Percentiles rank a stretch among this genome's conserved stretches.
phyloP scores from a whole-genome alignment of 345 rosid genomes.

The Zanthoxylum bungeanum region DNA sequence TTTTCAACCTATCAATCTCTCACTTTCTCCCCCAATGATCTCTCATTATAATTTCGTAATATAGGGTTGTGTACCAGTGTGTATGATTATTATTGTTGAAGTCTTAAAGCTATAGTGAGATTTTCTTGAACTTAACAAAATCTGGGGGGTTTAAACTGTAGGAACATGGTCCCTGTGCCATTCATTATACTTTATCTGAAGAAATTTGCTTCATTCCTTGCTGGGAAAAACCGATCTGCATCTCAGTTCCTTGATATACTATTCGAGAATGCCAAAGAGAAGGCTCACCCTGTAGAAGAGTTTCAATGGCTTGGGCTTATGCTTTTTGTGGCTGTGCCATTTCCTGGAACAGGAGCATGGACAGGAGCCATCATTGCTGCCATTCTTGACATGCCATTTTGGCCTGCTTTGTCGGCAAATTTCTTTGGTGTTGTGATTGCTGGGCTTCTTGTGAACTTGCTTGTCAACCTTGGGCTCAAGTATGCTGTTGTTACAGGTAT shows the following conservation, averaged over 20 bases:
- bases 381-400: slow-evolving; percentile 86
- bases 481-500: slow-evolving; percentile 68
- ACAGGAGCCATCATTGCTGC: slow-evolving; percentile 90
- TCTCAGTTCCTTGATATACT: slow-evolving; percentile 57
- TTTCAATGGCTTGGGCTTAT: slow-evolving; percentile 89
- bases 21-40: not conserved
- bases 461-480: slow-evolving; percentile 79
- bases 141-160: slow-evolving; percentile 29
- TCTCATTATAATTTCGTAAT: not conserved
- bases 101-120: not conserved
- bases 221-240: slow-evolving; percentile 55
- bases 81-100: not conserved
- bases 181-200: slow-evolving; percentile 75
- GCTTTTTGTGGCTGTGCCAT: slow-evolving; percentile 97
- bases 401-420: slow-evolving; percentile 76
- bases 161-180: slow-evolving; percentile 97
- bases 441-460: slow-evolving; percentile 77
- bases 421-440: slow-evolving; percentile 79
- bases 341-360: slow-evolving; percentile 98
- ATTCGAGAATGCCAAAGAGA: slow-evolving; percentile 67
- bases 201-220: slow-evolving; percentile 59
- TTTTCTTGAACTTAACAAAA: slow-evolving; percentile 1
- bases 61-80: not conserved
- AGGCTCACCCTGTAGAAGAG: slow-evolving; percentile 90
- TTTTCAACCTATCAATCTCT: no score